phyloP scores from a whole-genome alignment of 148 eudicot species.

The Mesembryanthemum crystallinum region DNA sequence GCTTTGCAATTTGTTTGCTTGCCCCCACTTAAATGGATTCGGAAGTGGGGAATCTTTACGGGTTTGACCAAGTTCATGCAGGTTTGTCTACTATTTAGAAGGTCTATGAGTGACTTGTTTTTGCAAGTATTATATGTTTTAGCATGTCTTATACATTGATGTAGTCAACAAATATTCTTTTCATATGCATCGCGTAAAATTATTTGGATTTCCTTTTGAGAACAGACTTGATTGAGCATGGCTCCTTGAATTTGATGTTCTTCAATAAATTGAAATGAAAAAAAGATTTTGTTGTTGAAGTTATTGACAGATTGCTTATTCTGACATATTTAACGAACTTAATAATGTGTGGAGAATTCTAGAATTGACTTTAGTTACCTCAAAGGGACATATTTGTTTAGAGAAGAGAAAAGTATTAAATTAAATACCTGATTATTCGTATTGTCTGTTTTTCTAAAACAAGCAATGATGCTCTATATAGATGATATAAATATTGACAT shows the following conservation, averaged over 20 bases:
- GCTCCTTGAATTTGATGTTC: neutral
- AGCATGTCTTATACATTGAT: neutral
- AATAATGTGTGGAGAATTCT: neutral
- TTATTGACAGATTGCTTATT: neutral
- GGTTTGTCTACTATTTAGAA: conserved; percentile 36
- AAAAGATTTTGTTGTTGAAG: neutral
- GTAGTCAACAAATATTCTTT: neutral
- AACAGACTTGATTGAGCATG: neutral
- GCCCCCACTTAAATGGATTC: conserved; percentile 61
- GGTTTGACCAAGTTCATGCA: conserved; percentile 42
- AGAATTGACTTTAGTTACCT: neutral
- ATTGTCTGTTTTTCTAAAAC: neutral
- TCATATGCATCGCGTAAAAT: no score
- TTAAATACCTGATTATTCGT: no score
- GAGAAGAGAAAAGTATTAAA: no score
- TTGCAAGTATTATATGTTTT: neutral
- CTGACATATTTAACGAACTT: neutral
- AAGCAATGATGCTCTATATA: neutral
- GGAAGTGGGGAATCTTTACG: conserved; percentile 44
- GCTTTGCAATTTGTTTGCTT: conserved; percentile 49
- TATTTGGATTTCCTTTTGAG: neutral
- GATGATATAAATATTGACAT: neutral
- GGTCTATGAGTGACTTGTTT: neutral
- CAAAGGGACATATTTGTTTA: neutral
- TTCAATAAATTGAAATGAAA: neutral